Evolutionary conservation across 495 filamentous ascomycete species (phyloP).

Genomic region (Xylaria nigripes): DNA sequence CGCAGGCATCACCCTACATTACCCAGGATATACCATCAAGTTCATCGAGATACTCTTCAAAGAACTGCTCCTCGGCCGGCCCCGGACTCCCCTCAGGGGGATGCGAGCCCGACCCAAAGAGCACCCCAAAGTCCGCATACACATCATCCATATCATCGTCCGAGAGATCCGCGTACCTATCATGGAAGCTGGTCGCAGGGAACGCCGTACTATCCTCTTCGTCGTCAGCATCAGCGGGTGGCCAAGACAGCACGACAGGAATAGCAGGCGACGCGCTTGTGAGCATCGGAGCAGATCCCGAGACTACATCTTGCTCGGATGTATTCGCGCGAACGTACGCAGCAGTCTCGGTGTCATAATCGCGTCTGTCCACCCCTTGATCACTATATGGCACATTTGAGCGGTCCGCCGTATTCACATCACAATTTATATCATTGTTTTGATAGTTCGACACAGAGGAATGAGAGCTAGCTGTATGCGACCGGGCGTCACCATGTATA

Average conservation of each 20-base stretch:
- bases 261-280: background rate
- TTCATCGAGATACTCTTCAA: conserved; percentile 38
- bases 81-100: conserved; percentile 14
- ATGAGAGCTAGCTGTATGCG: conserved; percentile 16
- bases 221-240: conserved; percentile 9
- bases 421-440: background rate
- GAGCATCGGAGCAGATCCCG: background rate
- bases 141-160: conserved; percentile 36
- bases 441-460: background rate
- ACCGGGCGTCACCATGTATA: conserved; percentile 8
- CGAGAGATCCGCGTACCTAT: conserved; percentile 32
- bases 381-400: background rate
- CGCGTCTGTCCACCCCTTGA: background rate
- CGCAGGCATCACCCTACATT: conserved; percentile 4
- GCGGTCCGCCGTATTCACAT: background rate
- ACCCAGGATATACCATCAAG: conserved; percentile 37
- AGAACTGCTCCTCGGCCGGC: conserved; percentile 20
- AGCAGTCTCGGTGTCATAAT: background rate
- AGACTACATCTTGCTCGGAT: background rate
- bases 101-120: conserved; percentile 30
- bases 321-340: background rate
- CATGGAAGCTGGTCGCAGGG: conserved; percentile 36
- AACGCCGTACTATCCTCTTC: conserved; percentile 32
- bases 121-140: conserved; percentile 41
- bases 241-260: background rate